phyloP scores from a whole-genome alignment of 345 rosid species.

The Geranium brycei region DNA sequence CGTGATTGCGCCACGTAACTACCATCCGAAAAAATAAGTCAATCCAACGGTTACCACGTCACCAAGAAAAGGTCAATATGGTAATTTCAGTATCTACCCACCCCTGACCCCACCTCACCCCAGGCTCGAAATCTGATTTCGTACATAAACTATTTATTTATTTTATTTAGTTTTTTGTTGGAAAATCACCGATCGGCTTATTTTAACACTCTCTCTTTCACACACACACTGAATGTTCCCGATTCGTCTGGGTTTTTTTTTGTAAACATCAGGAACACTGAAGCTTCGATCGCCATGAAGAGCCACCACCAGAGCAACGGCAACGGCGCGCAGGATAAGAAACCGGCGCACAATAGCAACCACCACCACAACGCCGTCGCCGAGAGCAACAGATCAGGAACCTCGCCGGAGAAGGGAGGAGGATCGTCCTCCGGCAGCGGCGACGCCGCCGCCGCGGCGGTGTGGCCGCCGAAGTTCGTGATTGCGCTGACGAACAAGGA shows the following conservation, averaged over 20 bases:
- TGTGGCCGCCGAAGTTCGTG: constrained; percentile 68
- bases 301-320: constrained; percentile 35
- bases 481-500: constrained; percentile 67
- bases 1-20: too few relatives aligned
- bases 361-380: constrained; percentile 12
- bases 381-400: constrained; percentile 28
- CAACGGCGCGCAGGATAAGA: constrained; percentile 34
- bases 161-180: too few relatives aligned
- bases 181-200: too few relatives aligned
- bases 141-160: too few relatives aligned
- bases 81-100: too few relatives aligned
- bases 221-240: too few relatives aligned
- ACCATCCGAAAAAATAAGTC: too few relatives aligned
- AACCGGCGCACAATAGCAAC: constrained; percentile 11
- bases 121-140: too few relatives aligned
- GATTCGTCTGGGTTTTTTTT: constrained; percentile 2
- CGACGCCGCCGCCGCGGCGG: constrained; percentile 25
- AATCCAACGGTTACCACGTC: too few relatives aligned
- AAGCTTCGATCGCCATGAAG: constrained; percentile 52
- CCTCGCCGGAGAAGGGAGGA: constrained; percentile 39
- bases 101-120: too few relatives aligned
- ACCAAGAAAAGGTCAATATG: too few relatives aligned
- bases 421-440: constrained; percentile 64
- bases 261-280: constrained; percentile 34
- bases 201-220: too few relatives aligned